Conservation (phyloP, 768 basidiomycete species). For the Coprinopsis sp. region DNA sequence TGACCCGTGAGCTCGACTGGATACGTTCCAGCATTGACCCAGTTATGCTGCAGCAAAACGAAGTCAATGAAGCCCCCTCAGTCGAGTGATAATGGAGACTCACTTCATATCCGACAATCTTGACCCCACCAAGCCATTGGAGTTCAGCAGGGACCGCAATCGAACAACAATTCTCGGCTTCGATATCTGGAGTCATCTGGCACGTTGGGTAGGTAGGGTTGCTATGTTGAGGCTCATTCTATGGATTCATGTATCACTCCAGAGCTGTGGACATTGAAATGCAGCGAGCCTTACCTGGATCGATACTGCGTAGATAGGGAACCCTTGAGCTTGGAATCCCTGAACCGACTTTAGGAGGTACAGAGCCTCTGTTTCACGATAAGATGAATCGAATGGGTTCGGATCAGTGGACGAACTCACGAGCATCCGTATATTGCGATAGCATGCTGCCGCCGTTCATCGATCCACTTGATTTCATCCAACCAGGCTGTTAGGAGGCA, state of each 20-base stretch:
- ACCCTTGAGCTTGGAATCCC: constrained; percentile 59
- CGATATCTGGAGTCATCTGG: constrained; percentile 46
- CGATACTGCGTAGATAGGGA: constrained; percentile 57
- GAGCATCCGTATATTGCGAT: constrained; percentile 41
- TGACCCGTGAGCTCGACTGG: constrained; percentile 56
- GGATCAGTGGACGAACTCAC: constrained; percentile 24
- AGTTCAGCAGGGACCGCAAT: constrained; percentile 56
- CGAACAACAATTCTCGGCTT: constrained; percentile 55
- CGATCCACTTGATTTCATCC: constrained; percentile 69
- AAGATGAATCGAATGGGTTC: not conserved
- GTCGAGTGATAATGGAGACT: not conserved
- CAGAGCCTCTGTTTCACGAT: constrained; percentile 47
- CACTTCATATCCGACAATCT: constrained; percentile 52
- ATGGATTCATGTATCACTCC: not conserved
- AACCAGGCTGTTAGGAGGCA: constrained; percentile 50
- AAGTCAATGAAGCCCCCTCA: not conserved
- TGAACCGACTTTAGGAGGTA: constrained; percentile 72
- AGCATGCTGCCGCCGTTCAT: constrained; percentile 65
- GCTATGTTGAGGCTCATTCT: constrained; percentile 52
- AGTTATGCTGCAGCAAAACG: constrained; percentile 51
- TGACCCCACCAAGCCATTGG: constrained; percentile 56
- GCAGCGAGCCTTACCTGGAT: constrained; percentile 35
- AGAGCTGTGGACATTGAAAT: not conserved
- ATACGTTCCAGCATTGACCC: constrained; percentile 61
- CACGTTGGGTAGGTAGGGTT: constrained; percentile 69